Base-by-base conservation (phyloP, 192 early-diverging fungal genomes). In the Mortierella alpina region DNA sequence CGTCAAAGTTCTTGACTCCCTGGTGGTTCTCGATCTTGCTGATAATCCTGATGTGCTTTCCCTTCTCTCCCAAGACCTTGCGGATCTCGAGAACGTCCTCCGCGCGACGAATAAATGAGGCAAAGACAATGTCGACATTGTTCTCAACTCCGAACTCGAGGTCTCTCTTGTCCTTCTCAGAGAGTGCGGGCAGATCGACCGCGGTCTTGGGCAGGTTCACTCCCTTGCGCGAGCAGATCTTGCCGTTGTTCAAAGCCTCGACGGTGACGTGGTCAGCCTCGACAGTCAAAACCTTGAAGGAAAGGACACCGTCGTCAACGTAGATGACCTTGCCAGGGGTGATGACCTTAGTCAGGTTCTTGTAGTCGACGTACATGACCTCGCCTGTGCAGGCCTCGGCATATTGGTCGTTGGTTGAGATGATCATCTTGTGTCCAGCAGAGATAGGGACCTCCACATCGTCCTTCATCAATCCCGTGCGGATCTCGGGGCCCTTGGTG, bases 1-100 rank as follows among this genome's bases (percentile, higher is more conserved):
- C 97, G 85, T 98, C 98, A 94, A 99, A 98, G 90, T 99, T 98
- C 84, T 93, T 89, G 44, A 99, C 91, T 68, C 97, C 98, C 87
- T 99, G 96, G 75, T 96, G 95, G 73, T 94, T 96, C 86, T 99
- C 98, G 73, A 99, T 98, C 90, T 99, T 99, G 80, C 91, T 90
- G 59, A 99, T 96, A 71, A 99, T 96, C 88, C 95, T 94, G 89
- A 99, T 99, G 64, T 88, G 69, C 72, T 90, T 92, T 58, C 95
- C 96, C 53, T 89, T 84, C 56, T 91, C 90, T 39, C 94, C 94
- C 41, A 99, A 88, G 50, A 97, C 88, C 22, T 87, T 84, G 75
- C 96, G 92, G 84, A 99, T 97, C 70, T 96, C 95, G 40, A 73
- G 85, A 59, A 99, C 92, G 82, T 99, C 97, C 71, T 95, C 85